Conservation (phyloP, 805 yeast species). For the Kuraishia borneana region DNA sequence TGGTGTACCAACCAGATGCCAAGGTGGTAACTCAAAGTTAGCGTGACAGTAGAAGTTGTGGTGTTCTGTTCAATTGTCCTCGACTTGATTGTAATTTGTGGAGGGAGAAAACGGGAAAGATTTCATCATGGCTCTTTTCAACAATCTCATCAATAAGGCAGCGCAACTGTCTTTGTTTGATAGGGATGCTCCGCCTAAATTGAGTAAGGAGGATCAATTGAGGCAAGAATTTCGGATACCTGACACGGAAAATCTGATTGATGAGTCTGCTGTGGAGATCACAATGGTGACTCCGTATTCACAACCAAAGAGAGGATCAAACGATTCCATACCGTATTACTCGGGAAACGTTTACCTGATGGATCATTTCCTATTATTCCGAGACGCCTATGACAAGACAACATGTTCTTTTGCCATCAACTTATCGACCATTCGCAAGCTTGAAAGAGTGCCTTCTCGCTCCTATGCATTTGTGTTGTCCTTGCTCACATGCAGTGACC, state of each 20-base stretch:
- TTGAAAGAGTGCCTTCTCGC: slow-evolving; percentile 73
- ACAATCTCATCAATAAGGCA: slow-evolving; percentile 33
- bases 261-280: slow-evolving; percentile 59
- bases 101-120: no score
- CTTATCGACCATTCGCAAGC: slow-evolving; percentile 68
- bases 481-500: slow-evolving; percentile 56
- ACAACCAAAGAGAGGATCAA: background rate
- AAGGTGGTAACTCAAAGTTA: no score
- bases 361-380: slow-evolving; percentile 64
- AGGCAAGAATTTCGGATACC: slow-evolving; percentile 64
- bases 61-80: no score
- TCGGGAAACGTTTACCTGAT: slow-evolving; percentile 67
- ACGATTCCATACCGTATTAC: slow-evolving; percentile 14
- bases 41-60: no score
- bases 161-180: slow-evolving; percentile 35
- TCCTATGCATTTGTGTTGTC: slow-evolving; percentile 70
- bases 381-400: slow-evolving; percentile 56
- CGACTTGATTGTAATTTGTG: no score
- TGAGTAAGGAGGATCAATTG: slow-evolving; percentile 61
- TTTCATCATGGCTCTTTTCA: slow-evolving; percentile 37
- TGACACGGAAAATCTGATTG: slow-evolving; percentile 50
- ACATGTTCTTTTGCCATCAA: slow-evolving; percentile 64
- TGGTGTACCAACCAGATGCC: no score
- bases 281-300: slow-evolving; percentile 16
- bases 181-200: slow-evolving; percentile 25